Base-by-base conservation (phyloP, 2,329 filamentous ascomycete species). In the Colletotrichum sp. region DNA sequence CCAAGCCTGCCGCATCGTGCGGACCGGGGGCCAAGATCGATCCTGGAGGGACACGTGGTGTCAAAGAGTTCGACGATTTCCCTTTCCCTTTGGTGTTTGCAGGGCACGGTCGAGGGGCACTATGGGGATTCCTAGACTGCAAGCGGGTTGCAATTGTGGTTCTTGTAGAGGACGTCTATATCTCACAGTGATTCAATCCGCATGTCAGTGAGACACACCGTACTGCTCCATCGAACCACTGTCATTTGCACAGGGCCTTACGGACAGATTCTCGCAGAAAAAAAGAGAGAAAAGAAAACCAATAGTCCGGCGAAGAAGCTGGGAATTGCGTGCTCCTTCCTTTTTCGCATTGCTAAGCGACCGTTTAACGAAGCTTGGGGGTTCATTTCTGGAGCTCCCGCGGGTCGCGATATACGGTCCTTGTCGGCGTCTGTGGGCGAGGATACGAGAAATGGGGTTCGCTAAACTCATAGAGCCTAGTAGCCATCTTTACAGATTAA, bases 1-100 rank as follows among this genome's bases (percentile, higher is more conserved):
- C 63, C 72, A 68, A 44, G 62, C 6, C 62, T 67, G 52, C 67
- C 32, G 72, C 44, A 52, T 52, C 63, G 69, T 36, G 68, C 55
- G 69, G 63, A 63, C 59, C 32, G 32, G 30, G 39, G 68, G 63
- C 64, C 39, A 32, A 62, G 39, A 72, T 67, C 69, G 69, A 68
- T 57, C 39, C 69, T 28, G 72, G 63, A 55, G 72, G 62, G 69
- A 72, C 69, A 75, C 72, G 69, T 72, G 72, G 68, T 63, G 39
- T 67, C 24, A 63, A 68, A 18, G 36, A 44, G 39, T 10, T 67
- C n/a, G 72, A 72, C 67, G 34, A 57, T 57, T 44, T 62, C 55
- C 32, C 24, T 62, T 62, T 65, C 26, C 8, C 24, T 16, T 60
- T 49, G 34, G 18, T 67, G 52, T 26, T 67, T 39, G 68, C 72